Evolutionary conservation across 139 green algal species (phyloP).

Genomic region (Chlorella sp.): DNA sequence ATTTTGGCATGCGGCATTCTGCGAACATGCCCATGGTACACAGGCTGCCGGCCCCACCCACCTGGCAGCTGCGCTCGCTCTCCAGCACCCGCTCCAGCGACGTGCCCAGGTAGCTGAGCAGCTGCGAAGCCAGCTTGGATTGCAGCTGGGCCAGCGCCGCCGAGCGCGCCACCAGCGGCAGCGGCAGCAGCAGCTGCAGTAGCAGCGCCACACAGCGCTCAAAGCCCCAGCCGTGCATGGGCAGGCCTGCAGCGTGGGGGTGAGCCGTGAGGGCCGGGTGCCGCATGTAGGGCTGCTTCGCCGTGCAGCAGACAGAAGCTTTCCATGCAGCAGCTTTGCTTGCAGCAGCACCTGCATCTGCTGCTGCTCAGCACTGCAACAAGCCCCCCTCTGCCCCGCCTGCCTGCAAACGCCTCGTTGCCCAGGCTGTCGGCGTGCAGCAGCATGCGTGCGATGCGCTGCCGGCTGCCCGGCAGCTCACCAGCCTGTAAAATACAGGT

Average conservation of each 20-base stretch:
- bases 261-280: too few relatives aligned
- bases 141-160: slow-evolving; percentile 21
- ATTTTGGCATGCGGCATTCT: too few relatives aligned
- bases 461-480: slow-evolving; percentile 18
- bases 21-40: too few relatives aligned
- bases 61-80: slow-evolving; percentile 30
- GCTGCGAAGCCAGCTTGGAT: slow-evolving; percentile 10
- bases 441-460: slow-evolving; percentile 26
- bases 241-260: not conserved
- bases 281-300: too few relatives aligned
- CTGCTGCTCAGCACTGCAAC: too few relatives aligned
- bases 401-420: not conserved
- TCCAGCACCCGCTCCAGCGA: slow-evolving; percentile 28
- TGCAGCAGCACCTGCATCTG: too few relatives aligned
- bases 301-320: too few relatives aligned
- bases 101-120: slow-evolving; percentile 21
- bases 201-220: slow-evolving; percentile 15
- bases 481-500: not conserved
- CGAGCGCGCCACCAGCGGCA: not conserved
- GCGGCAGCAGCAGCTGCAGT: slow-evolving; percentile 32
- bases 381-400: too few relatives aligned
- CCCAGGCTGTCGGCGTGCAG: slow-evolving; percentile 1
- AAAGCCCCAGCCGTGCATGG: slow-evolving; percentile 8
- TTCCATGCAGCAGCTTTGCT: too few relatives aligned
- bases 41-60: too few relatives aligned